A percentile compares a stretch with the other conserved stretches of the same genome.
Conservation (phyloP, 768 basidiomycete genomes). For the Mycena leptocephala region DNA sequence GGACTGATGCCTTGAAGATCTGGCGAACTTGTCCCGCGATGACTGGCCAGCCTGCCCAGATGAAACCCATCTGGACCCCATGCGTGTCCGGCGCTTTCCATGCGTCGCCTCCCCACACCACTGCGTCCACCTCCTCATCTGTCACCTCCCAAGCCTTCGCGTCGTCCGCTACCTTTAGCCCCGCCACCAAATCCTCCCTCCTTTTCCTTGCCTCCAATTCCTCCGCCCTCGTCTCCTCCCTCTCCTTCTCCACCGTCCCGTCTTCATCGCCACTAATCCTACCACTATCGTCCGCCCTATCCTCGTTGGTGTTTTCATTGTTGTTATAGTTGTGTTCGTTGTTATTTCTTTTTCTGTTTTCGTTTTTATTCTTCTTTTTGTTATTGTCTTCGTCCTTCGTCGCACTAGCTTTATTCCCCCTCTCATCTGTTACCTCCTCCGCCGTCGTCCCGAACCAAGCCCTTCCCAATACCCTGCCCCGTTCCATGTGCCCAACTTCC, state of each 20-base stretch:
- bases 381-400: too few species aligned
- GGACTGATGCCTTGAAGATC: not conserved
- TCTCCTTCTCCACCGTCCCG: not conserved
- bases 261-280: not conserved
- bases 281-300: constrained; percentile 7
- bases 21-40: not conserved
- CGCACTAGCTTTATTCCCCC: too few species aligned
- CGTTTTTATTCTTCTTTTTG: too few species aligned
- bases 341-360: not conserved
- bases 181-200: not conserved
- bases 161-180: not conserved
- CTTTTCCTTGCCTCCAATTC: too few species aligned
- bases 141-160: not conserved
- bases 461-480: constrained; percentile 1
- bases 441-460: not conserved
- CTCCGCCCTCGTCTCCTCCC: not conserved
- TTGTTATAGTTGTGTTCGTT: not conserved
- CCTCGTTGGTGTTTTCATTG: not conserved
- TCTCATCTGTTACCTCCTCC: not conserved
- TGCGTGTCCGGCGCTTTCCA: not conserved
- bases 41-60: not conserved
- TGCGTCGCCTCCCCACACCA: not conserved
- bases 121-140: not conserved
- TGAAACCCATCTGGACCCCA: not conserved
- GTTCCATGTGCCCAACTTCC: not conserved